A percentile compares a stretch with the other conserved stretches of the same genome.
These are phyloP conservation scores for Cladosporium sp. DNA, from an alignment of 2,329 filamentous ascomycete genomes.

Conservation along the genomic window DNA sequence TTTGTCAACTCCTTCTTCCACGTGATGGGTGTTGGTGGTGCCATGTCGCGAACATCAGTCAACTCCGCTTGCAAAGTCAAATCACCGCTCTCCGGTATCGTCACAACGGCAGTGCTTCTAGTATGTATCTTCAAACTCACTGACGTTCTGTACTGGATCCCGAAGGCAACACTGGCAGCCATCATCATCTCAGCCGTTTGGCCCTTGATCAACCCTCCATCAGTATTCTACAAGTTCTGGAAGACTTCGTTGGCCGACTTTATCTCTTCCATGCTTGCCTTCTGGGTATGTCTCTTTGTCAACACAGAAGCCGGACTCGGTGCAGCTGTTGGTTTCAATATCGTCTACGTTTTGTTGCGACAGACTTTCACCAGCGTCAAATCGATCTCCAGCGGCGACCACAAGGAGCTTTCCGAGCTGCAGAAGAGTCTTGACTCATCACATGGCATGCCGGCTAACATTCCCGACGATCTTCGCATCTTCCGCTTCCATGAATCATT, in stretches of 20 bases:
- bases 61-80: constrained; percentile 65
- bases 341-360: constrained; percentile 56
- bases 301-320: constrained; percentile 62
- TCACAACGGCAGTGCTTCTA: constrained; percentile 63
- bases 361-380: constrained; percentile 55
- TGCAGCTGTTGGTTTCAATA: constrained; percentile 53
- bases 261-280: constrained; percentile 61
- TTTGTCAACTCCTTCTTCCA: constrained; percentile 64
- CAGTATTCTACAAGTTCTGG: constrained; percentile 64
- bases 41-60: constrained; percentile 67
- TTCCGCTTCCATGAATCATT: constrained; percentile 59
- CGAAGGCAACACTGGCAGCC: constrained; percentile 63
- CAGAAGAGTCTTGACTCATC: constrained; percentile 20
- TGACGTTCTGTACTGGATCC: constrained; percentile 67
- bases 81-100: constrained; percentile 60
- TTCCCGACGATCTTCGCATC: constrained; percentile 54
- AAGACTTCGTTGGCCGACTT: constrained; percentile 66
- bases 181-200: constrained; percentile 68
- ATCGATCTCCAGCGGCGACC: constrained; percentile 23
- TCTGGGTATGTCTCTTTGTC: constrained; percentile 65
- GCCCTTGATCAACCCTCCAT: constrained; percentile 60
- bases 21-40: constrained; percentile 64
- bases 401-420: constrained; percentile 20
- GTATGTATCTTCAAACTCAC: constrained; percentile 61
- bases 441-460: constrained; percentile 20